Evolutionary conservation across 129 eudicot species (phyloP).

Genomic region (Artemisia argyi): DNA sequence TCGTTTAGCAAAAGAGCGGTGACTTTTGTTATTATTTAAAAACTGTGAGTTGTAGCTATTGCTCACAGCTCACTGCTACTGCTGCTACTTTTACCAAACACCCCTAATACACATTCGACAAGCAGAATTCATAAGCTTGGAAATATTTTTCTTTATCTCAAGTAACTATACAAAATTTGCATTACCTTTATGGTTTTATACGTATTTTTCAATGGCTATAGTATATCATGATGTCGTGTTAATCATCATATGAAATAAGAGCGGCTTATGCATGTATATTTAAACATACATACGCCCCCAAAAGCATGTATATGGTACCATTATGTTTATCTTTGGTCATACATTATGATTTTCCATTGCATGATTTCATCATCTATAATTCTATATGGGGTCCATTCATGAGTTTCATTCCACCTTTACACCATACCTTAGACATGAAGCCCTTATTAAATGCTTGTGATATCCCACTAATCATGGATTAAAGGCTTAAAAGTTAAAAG

Average conservation of each 20-base stretch:
- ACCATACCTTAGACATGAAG: slow-evolving; percentile 35
- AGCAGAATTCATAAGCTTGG: too few relatives aligned
- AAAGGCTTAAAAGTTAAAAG: slow-evolving; percentile 23
- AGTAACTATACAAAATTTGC: too few relatives aligned
- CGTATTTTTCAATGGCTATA: too few relatives aligned
- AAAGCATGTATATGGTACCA: slow-evolving; percentile 11
- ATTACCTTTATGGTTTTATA: too few relatives aligned
- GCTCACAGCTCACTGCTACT: too few relatives aligned
- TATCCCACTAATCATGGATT: slow-evolving; percentile 36
- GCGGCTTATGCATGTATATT: slow-evolving; percentile 2
- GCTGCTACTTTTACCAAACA: too few relatives aligned
- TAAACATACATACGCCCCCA: neutral
- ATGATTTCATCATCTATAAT: slow-evolving; percentile 23
- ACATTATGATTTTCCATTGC: slow-evolving; percentile 31
- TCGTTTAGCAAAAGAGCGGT: too few relatives aligned
- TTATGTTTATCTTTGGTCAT: slow-evolving; percentile 29
- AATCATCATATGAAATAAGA: neutral
- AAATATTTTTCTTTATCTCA: too few relatives aligned
- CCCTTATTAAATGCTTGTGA: slow-evolving; percentile 28
- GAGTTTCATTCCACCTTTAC: slow-evolving; percentile 38
- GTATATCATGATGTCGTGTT: neutral
- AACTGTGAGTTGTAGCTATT: too few relatives aligned
- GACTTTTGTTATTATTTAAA: too few relatives aligned
- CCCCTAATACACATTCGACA: too few relatives aligned
- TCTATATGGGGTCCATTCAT: slow-evolving; percentile 29